A percentile compares a stretch with the other conserved stretches of the same genome.
These are phyloP conservation scores for Termitomyces sp. DNA, from an alignment of 768 basidiomycete genomes.

Conservation along the genomic window DNA sequence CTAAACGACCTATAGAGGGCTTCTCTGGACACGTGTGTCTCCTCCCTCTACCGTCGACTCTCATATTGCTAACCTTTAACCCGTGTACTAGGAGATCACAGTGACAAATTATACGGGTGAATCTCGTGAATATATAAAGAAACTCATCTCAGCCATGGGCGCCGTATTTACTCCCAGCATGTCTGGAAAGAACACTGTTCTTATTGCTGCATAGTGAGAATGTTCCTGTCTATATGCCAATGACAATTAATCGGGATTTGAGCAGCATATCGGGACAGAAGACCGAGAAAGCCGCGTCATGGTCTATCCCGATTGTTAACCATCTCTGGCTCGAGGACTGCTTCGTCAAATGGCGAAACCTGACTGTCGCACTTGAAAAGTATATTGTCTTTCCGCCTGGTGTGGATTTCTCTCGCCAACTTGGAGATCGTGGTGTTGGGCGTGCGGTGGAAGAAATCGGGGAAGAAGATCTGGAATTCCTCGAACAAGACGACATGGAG, in stretches of 20 bases:
- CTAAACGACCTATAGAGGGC: slow-evolving; percentile 49
- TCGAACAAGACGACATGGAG: slow-evolving; percentile 17
- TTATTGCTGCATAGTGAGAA: slow-evolving; percentile 81
- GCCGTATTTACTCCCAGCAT: slow-evolving; percentile 80
- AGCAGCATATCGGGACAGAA: slow-evolving; percentile 47
- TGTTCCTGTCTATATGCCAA: background rate
- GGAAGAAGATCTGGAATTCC: slow-evolving; percentile 18
- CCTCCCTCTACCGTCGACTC: background rate
- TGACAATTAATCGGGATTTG: background rate
- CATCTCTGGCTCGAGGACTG: slow-evolving; percentile 93
- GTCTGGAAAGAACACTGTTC: slow-evolving; percentile 67
- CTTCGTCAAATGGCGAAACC: slow-evolving; percentile 69
- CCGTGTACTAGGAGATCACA: slow-evolving; percentile 55
- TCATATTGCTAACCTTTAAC: slow-evolving; percentile 1
- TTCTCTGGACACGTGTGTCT: slow-evolving; percentile 55
- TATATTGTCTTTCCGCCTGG: slow-evolving; percentile 68
- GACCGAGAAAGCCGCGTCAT: slow-evolving; percentile 64
- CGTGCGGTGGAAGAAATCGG: slow-evolving; percentile 20
- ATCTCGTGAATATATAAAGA: slow-evolving; percentile 83
- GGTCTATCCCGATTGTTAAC: slow-evolving; percentile 85
- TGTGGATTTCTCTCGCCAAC: slow-evolving; percentile 50
- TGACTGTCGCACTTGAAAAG: slow-evolving; percentile 58
- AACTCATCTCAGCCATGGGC: slow-evolving; percentile 71
- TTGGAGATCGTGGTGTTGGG: slow-evolving; percentile 38
- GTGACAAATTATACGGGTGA: slow-evolving; percentile 88